A percentile compares a stretch with the other conserved stretches of the same genome.
phyloP scores from a whole-genome alignment of 1,139 yeast genomes.

The Pichia inconspicua region DNA sequence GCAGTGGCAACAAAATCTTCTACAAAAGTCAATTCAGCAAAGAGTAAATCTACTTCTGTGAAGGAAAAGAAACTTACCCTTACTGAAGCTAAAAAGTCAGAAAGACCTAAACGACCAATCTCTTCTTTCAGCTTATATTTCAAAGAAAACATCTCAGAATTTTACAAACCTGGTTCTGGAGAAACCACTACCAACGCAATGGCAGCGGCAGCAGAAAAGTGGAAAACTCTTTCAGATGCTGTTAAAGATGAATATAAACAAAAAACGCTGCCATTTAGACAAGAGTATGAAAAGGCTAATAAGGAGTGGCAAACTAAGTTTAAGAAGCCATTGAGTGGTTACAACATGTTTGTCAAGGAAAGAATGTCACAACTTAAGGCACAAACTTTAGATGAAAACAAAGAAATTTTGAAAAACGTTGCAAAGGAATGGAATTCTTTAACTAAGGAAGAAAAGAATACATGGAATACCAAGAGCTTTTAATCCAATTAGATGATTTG shows the following conservation, averaged over 20 bases:
- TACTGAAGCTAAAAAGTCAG: slow-evolving; percentile 11
- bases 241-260: slow-evolving; percentile 14
- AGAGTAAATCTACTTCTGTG: slow-evolving; percentile 1
- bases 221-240: slow-evolving; percentile 15
- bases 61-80: slow-evolving; percentile 8
- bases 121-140: slow-evolving; percentile 17
- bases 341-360: slow-evolving; percentile 18
- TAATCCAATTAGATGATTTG: background rate
- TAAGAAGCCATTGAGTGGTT: slow-evolving; percentile 18
- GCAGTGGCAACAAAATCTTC: slow-evolving; percentile 2
- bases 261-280: slow-evolving; percentile 4
- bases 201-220: slow-evolving; percentile 14
- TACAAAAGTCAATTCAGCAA: slow-evolving; percentile 1
- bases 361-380: slow-evolving; percentile 10
- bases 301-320: slow-evolving; percentile 22
- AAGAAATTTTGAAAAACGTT: slow-evolving; percentile 1
- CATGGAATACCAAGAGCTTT: slow-evolving; percentile 14
- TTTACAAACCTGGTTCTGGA: slow-evolving; percentile 12
- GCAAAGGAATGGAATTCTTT: slow-evolving; percentile 19
- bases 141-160: slow-evolving; percentile 14
- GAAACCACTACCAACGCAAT: background rate
- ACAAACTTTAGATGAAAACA: slow-evolving; percentile 5
- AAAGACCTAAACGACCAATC: slow-evolving; percentile 21
- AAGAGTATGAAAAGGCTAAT: slow-evolving; percentile 10
- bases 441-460: slow-evolving; percentile 19